phyloP scores from a whole-genome alignment of 2,329 filamentous ascomycete species.

The Penicillium sp. region DNA sequence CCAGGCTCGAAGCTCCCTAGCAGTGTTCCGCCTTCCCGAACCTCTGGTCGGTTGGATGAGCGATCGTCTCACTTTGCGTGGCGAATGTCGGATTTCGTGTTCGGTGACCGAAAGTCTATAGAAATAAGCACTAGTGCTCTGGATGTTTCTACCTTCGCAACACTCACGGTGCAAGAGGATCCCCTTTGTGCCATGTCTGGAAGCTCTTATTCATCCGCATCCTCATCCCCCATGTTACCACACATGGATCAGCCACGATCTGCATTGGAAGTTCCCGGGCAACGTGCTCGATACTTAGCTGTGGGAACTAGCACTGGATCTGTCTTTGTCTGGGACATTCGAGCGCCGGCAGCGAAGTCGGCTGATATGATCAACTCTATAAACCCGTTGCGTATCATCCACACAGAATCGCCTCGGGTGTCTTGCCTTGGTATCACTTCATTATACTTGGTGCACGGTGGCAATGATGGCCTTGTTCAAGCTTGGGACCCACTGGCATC shows the following conservation, averaged over 20 bases:
- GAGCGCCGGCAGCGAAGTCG: conserved; percentile 62
- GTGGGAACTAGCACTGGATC: conserved; percentile 76
- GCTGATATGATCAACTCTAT: conserved; percentile 60
- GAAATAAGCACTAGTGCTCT: conserved; percentile 71
- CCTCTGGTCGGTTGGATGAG: conserved; percentile 31
- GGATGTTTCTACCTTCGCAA: conserved; percentile 73
- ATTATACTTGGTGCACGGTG: conserved; percentile 87
- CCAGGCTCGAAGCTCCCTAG: conserved; percentile 21
- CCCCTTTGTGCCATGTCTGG: conserved; percentile 65
- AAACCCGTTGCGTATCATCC: conserved; percentile 74
- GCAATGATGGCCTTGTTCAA: conserved; percentile 91
- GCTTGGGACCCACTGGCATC: conserved; percentile 96
- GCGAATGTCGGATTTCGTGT: conserved; percentile 62
- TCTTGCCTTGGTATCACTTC: conserved; percentile 81
- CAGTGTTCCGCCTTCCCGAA: conserved; percentile 36
- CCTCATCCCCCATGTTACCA: conserved; percentile 54
- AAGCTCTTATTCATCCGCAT: conserved; percentile 56
- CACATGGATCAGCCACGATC: conserved; percentile 46
- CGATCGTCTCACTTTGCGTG: conserved; percentile 61
- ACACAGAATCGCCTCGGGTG: conserved; percentile 87
- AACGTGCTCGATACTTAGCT: conserved; percentile 77
- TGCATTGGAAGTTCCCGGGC: conserved; percentile 73
- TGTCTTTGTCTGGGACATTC: conserved; percentile 84
- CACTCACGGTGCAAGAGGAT: conserved; percentile 75
- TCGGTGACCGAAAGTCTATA: conserved; percentile 61